These are phyloP conservation scores for Ogataea populi-albae DNA, from an alignment of 805 yeast genomes.

Conservation along the genomic window DNA sequence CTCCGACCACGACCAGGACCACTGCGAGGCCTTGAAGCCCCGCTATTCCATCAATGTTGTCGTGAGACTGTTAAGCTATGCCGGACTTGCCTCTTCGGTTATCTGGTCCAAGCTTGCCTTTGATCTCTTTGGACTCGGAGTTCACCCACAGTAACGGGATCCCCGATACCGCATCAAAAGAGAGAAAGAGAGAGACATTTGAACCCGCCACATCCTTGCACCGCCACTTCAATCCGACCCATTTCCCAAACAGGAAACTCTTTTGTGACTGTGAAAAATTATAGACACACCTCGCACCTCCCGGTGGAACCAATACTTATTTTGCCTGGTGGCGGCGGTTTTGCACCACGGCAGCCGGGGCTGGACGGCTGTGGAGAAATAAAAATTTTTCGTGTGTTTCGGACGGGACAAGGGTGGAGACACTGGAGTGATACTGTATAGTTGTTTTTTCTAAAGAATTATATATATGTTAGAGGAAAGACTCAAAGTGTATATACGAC, in stretches of 20 bases:
- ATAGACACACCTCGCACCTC: conserved; percentile 13
- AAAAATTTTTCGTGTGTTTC: not conserved
- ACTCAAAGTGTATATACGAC: too few species aligned
- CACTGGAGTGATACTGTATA: too few species aligned
- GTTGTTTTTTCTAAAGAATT: too few species aligned
- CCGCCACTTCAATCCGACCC: too few species aligned
- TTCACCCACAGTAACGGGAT: conserved; percentile 1
- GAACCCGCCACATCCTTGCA: not conserved
- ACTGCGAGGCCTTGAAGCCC: conserved; percentile 53
- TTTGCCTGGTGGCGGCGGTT: not conserved
- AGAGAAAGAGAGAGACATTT: not conserved
- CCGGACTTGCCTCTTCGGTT: conserved; percentile 69
- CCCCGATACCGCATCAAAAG: not conserved
- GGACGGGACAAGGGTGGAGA: too few species aligned
- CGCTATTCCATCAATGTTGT: conserved; percentile 74
- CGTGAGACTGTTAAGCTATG: conserved; percentile 75
- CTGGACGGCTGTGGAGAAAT: conserved; percentile 2
- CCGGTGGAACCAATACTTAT: not conserved
- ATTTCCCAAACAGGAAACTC: conserved; percentile 2
- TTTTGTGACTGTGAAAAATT: conserved; percentile 19
- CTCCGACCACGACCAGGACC: too few species aligned
- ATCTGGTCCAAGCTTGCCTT: conserved; percentile 26
- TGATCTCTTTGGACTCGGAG: conserved; percentile 18
- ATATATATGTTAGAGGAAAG: too few species aligned
- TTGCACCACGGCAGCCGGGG: conserved; percentile 2